These are phyloP conservation scores for Eucommia ulmoides DNA, from an alignment of 257 asterid genomes.

Conservation along the genomic window DNA sequence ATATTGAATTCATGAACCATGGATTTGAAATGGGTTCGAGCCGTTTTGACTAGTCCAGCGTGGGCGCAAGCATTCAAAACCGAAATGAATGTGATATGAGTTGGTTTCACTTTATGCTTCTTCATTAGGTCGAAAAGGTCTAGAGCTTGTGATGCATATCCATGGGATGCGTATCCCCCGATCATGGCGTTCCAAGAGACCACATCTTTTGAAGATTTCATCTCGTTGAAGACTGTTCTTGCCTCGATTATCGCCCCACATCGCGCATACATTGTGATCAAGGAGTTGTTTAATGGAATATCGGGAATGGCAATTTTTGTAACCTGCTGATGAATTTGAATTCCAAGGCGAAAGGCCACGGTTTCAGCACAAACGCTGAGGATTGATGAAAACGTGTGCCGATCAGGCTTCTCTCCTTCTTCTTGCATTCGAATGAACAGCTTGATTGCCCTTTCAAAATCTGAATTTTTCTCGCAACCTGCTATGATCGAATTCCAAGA, in stretches of 20 bases:
- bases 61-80: conserved; percentile 81
- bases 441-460: conserved; percentile 40
- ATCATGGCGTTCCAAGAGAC: conserved; percentile 93
- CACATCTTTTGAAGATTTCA: conserved; percentile 40
- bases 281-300: conserved; percentile 59
- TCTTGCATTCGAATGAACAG: conserved; percentile 54
- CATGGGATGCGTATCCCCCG: conserved; percentile 76
- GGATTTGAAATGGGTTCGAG: conserved; percentile 41
- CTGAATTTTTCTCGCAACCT: conserved; percentile 52
- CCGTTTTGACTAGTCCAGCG: conserved; percentile 66
- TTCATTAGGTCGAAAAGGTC: conserved; percentile 66
- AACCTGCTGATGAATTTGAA: conserved; percentile 67
- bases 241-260: conserved; percentile 78
- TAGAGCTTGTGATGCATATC: conserved; percentile 52
- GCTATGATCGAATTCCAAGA: conserved; percentile 85
- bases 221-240: conserved; percentile 40
- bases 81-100: conserved; percentile 61
- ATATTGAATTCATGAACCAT: conserved; percentile 58
- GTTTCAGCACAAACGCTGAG: conserved; percentile 68
- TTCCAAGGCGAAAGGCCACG: conserved; percentile 44
- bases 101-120: conserved; percentile 37
- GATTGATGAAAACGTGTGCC: conserved; percentile 75
- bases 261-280: conserved; percentile 76
- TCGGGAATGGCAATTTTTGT: conserved; percentile 51
- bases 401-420: conserved; percentile 59